phyloP scores from a whole-genome alignment of 2,329 filamentous ascomycete genomes.

The Aureobasidium vineae region DNA sequence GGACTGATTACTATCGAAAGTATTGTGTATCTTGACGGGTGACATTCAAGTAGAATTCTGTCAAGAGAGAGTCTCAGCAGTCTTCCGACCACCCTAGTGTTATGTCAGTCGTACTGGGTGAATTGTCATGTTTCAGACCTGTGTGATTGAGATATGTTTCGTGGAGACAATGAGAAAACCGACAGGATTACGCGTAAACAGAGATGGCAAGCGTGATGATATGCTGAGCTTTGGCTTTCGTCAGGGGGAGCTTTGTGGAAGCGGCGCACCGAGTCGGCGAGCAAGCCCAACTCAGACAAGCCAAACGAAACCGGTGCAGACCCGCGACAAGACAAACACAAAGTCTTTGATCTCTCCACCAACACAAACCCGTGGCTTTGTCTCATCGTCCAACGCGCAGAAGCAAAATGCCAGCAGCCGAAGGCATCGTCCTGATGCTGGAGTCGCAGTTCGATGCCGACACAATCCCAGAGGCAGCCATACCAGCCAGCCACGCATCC shows the following conservation, averaged over 20 bases:
- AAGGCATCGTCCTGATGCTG: conserved; percentile 16
- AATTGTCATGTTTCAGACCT: neutral
- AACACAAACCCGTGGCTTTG: neutral
- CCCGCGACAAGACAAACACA: neutral
- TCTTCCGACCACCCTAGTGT: too few species aligned
- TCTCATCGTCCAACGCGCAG: neutral
- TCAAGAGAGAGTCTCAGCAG: too few species aligned
- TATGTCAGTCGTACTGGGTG: too few species aligned
- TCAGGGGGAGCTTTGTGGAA: neutral
- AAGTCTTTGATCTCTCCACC: neutral
- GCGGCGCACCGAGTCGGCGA: neutral
- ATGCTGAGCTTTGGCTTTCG: neutral
- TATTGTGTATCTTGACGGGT: too few species aligned
- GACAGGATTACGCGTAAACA: neutral
- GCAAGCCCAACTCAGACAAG: neutral
- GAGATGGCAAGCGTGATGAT: neutral
- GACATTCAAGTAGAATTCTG: too few species aligned
- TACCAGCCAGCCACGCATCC: neutral
- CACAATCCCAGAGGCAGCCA: conserved; percentile 15
- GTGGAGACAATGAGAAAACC: neutral
- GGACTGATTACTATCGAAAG: too few species aligned
- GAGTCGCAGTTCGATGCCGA: conserved; percentile 25
- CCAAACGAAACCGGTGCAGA: neutral
- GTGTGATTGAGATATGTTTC: neutral
- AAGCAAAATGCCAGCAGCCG: conserved; percentile 4